phyloP scores from a whole-genome alignment of 805 yeast genomes.

The Hanseniaspora jakobsenii region DNA sequence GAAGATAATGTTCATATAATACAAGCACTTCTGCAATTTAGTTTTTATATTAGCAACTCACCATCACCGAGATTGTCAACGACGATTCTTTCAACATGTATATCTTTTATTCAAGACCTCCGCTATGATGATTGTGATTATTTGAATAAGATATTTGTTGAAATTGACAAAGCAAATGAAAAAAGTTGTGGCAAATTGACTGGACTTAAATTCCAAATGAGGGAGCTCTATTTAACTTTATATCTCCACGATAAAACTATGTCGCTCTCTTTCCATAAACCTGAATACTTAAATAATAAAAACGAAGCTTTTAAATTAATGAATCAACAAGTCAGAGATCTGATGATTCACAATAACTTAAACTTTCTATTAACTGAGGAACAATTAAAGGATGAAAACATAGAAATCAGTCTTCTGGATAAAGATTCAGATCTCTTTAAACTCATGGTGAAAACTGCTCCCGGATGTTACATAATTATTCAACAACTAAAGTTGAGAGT shows the following conservation, averaged over 20 bases:
- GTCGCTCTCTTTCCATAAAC: conserved; percentile 5
- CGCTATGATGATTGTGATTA: conserved; percentile 9
- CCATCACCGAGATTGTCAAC: conserved; percentile 7
- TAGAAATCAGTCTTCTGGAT: background rate
- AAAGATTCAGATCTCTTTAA: background rate
- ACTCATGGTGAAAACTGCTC: background rate
- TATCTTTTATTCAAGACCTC: conserved; percentile 3
- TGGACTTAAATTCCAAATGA: too few relatives aligned
- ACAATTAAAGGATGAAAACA: background rate
- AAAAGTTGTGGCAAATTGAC: background rate
- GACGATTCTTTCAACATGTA: conserved; percentile 5
- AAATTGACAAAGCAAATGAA: background rate
- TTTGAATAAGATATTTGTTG: background rate
- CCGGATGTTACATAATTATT: conserved; percentile 5
- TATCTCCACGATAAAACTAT: too few relatives aligned
- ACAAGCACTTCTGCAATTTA: background rate
- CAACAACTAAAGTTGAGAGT: conserved; percentile 10
- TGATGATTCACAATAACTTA: background rate
- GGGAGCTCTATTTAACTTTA: too few relatives aligned
- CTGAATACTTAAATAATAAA: conserved; percentile 6
- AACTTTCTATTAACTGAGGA: background rate
- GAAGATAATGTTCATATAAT: conserved; percentile 11
- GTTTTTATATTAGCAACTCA: conserved; percentile 11
- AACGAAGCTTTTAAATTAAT: conserved; percentile 5
- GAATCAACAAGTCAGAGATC: conserved; percentile 4